A percentile compares a stretch with the other conserved stretches of the same genome.
phyloP scores from a whole-genome alignment of 2,329 filamentous ascomycete genomes.

The Huntiella abstrusa region DNA sequence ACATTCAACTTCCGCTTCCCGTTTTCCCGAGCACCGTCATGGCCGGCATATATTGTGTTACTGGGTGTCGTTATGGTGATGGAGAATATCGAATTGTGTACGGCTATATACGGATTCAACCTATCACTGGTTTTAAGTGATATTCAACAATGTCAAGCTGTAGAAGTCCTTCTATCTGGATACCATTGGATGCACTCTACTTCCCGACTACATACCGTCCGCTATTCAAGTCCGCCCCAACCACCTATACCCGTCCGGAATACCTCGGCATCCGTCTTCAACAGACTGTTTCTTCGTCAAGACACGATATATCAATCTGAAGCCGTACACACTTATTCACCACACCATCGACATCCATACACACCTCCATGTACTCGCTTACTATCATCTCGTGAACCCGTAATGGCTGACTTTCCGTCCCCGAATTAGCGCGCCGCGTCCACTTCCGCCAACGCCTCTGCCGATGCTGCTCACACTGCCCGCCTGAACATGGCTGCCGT shows the following conservation, averaged over 20 bases:
- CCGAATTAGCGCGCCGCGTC: conserved; percentile 42
- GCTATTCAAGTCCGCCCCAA: too few relatives aligned
- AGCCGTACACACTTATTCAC: too few relatives aligned
- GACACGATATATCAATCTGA: too few relatives aligned
- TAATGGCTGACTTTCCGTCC: conserved; percentile 6
- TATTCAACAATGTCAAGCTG: not conserved
- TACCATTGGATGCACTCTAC: not conserved
- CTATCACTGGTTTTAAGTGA: not conserved
- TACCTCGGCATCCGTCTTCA: too few relatives aligned
- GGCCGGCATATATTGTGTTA: too few relatives aligned
- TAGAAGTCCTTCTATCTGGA: not conserved
- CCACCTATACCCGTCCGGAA: too few relatives aligned
- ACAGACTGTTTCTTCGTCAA: too few relatives aligned
- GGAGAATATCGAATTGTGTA: too few relatives aligned
- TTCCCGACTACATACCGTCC: too few relatives aligned
- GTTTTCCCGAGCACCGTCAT: not conserved
- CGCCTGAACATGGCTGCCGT: conserved; percentile 72
- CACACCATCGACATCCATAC: not conserved
- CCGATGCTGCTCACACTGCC: conserved; percentile 41
- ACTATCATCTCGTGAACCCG: not conserved
- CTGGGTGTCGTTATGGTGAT: too few relatives aligned
- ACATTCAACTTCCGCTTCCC: conserved; percentile 21
- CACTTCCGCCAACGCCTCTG: conserved; percentile 53
- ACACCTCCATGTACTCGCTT: not conserved
- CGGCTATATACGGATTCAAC: not conserved